phyloP scores from a whole-genome alignment of 495 filamentous ascomycete species.

The Neurospora sp. region DNA sequence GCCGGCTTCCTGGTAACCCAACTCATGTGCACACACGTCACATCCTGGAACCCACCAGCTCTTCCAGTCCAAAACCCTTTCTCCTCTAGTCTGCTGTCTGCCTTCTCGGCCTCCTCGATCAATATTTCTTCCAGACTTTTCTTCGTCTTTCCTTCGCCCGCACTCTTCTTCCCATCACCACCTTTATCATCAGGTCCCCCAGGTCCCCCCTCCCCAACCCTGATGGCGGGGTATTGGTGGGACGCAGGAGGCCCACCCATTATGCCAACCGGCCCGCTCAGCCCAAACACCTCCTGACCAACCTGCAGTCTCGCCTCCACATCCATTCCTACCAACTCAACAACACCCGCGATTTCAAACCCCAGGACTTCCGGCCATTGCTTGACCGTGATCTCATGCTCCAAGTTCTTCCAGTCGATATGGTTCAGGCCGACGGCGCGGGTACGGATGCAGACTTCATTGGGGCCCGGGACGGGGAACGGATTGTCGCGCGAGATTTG shows the following conservation, averaged over 20 bases:
- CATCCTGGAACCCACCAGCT: slow-evolving; percentile 31
- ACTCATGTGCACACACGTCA: slow-evolving; percentile 22
- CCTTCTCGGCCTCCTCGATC: not conserved
- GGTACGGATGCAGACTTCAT: slow-evolving; percentile 27
- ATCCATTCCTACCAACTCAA: slow-evolving; percentile 24
- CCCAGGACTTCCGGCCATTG: slow-evolving; percentile 30
- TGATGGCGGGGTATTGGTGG: too few relatives aligned
- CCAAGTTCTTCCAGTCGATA: slow-evolving; percentile 29
- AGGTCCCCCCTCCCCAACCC: not conserved
- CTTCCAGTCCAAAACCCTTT: not conserved
- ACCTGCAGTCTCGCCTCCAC: slow-evolving; percentile 19
- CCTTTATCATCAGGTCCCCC: not conserved
- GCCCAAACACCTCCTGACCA: slow-evolving; percentile 32
- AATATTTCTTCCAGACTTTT: not conserved
- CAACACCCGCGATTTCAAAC: slow-evolving; percentile 27
- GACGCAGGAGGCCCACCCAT: not conserved
- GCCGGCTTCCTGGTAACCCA: slow-evolving; percentile 33
- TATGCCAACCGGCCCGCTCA: slow-evolving; percentile 9
- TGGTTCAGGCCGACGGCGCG: slow-evolving; percentile 28
- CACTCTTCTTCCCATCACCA: not conserved
- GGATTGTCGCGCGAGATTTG: not conserved
- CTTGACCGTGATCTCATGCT: slow-evolving; percentile 21
- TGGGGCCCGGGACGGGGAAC: slow-evolving; percentile 18
- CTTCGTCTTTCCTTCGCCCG: not conserved
- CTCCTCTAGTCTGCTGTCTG: not conserved